Percentiles rank a stretch among this genome's conserved stretches.
These are phyloP conservation scores for Ogataea trehaloabstinens DNA, from an alignment of 805 yeast genomes.

Conservation along the genomic window DNA sequence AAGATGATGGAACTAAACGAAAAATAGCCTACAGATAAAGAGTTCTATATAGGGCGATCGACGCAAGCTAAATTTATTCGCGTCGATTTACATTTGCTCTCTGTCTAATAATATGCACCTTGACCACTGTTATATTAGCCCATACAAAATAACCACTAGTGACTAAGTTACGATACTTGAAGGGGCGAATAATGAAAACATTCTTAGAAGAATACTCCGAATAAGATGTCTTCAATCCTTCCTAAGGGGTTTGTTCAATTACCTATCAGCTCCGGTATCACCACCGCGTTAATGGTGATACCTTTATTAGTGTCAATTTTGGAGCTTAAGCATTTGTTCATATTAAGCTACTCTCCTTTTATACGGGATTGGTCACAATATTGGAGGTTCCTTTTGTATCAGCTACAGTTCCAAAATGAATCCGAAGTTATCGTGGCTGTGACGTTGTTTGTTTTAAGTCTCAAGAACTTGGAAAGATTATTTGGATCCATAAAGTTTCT, in stretches of 20 bases:
- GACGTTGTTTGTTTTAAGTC: constrained; percentile 46
- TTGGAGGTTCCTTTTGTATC: constrained; percentile 52
- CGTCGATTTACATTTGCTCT: no score
- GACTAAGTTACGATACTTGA: no score
- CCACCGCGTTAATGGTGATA: constrained; percentile 33
- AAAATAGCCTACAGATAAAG: not conserved
- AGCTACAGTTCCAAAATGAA: constrained; percentile 55
- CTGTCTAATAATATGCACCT: no score
- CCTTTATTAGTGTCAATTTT: constrained; percentile 44
- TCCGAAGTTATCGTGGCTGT: constrained; percentile 50
- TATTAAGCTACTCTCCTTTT: constrained; percentile 50
- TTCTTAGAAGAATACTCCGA: no score
- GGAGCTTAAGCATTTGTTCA: constrained; percentile 42
- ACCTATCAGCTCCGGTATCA: constrained; percentile 41
- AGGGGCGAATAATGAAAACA: no score
- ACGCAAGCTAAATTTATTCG: no score
- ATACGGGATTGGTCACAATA: constrained; percentile 53
- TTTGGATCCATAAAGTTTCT: constrained; percentile 56
- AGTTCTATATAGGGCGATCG: not conserved
- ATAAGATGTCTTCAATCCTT: constrained; percentile 28
- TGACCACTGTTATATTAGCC: no score
- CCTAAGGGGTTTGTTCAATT: constrained; percentile 32
- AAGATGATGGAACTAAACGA: no score
- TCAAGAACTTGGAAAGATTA: constrained; percentile 55
- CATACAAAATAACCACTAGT: no score